These are phyloP conservation scores for Leucocoprinus sp. DNA, from an alignment of 768 basidiomycete genomes.

Conservation along the genomic window DNA sequence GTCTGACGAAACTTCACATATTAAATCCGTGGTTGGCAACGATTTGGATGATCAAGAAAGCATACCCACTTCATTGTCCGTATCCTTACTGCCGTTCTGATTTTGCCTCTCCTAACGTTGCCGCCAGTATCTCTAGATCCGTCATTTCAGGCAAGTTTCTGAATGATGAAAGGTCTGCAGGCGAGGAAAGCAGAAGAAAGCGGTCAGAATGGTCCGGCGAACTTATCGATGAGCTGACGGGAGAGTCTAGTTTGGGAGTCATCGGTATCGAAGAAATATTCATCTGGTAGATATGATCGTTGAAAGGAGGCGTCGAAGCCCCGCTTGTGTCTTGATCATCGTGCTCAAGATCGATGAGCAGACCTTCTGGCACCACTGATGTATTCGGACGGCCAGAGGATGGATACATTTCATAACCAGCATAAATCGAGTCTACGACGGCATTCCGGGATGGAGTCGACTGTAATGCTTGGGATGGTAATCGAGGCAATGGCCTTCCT, in stretches of 20 bases:
- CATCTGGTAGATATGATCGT: slow-evolving; percentile 14
- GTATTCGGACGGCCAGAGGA: slow-evolving; percentile 11
- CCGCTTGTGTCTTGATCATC: slow-evolving; percentile 11
- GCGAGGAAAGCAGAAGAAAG: slow-evolving; percentile 13
- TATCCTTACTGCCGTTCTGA: not conserved
- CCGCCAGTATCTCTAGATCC: not conserved
- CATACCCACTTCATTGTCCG: slow-evolving; percentile 8
- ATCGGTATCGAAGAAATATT: not conserved
- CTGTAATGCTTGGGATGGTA: slow-evolving; percentile 25
- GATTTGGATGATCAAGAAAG: not conserved
- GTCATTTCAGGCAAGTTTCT: slow-evolving; percentile 10
- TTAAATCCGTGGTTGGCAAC: not conserved
- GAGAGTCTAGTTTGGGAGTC: not conserved
- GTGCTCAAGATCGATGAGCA: slow-evolving; percentile 51
- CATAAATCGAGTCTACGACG: slow-evolving; percentile 12
- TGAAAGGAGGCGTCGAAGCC: slow-evolving; percentile 10
- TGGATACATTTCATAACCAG: slow-evolving; percentile 1
- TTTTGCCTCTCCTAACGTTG: not conserved
- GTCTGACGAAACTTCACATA: slow-evolving; percentile 7
- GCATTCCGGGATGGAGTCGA: slow-evolving; percentile 22
- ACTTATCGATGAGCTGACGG: not conserved
- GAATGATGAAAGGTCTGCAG: slow-evolving; percentile 2
- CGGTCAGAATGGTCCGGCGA: slow-evolving; percentile 10
- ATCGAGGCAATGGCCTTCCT: slow-evolving; percentile 48
- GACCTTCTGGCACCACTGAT: slow-evolving; percentile 34